Base-by-base conservation (phyloP, 78 protist species). In the Polysphondylium violaceum region DNA sequence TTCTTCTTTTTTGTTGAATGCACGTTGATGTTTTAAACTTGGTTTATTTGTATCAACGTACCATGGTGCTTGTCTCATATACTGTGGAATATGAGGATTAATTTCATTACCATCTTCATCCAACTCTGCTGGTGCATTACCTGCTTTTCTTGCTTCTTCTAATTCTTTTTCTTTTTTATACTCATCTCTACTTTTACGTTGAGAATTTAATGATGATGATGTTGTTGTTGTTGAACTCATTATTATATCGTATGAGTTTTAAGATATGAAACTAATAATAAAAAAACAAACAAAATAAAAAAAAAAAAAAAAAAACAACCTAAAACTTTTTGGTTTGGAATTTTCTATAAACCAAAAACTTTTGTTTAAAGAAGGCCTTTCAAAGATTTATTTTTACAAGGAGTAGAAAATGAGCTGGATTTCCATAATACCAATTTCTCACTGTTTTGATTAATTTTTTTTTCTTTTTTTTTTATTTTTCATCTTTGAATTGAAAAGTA, bases 51-150 rank as follows among this genome's bases (percentile, higher is more conserved):
- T 9, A 38, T 53, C 68, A 31, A 94, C 47, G 59, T 96, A 98
- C 97, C 99, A 96, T 8, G 98, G 99, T 38, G 97, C 98, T 9
- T 95, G 41, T 6, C 94, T 38, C 55, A 98, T 88, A 75, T 75
- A 97, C 72, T 92, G 88, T n/a, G 95, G 95, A 74, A 91, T 94
- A 88, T 94, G 94, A 9, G 96, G 96, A 73, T 76, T 87, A 50
- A 97, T 98, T 59, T 77, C 93, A 12, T 75, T 88, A 31, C 99
- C 99, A 5, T 86, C 95, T 17, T 92, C 98, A 72, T 95, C 97
- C 2, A 65, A 27, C 47, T 94, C 95, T 38, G 98, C 86, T 43
- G 94, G 94, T 38, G 91, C 89, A 19, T 97, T 94, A 47, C 98
- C 99, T 33, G 93, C 96, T 92, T 96, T 88, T 33, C 97, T 55